Evolutionary conservation across 768 basidiomycete genomes (phyloP), one percentile per base, ranked within the genome.

Genomic region (Leucogyrophana mollusca): DNA sequence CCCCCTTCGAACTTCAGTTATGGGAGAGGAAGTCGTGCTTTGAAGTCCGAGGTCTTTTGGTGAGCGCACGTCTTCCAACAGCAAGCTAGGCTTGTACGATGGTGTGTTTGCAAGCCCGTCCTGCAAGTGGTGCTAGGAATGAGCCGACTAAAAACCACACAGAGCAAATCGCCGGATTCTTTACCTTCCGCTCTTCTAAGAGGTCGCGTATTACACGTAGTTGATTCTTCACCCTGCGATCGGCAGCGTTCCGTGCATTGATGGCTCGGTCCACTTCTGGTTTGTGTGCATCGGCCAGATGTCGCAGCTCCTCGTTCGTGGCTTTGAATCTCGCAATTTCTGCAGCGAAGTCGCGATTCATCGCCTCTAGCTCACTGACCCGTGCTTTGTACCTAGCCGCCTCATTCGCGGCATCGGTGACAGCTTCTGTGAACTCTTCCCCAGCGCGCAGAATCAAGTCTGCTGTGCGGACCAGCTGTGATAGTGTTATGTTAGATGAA

Each of bases 121-220:
- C 27, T 30, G 27, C 27, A 30, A 30, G 7, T 55, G 46, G 24
- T 27, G 47, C 5, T 53, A 51, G 25, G 53, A 45, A 35, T 50
- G 45, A 44, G 43, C 46, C 17, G 39, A 45, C 17, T 33, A 41
- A 48, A 50, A 22, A 40, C 32, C 36, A 36, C 41, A 27, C 34
- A 32, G 32, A 41, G 35, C 40, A 37, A 44, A 21, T 23, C 17
- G 35, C 20, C 35, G 36, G 27, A n/a, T 48, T 45, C 34, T 51
- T 56, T 55, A 72, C 63, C 58, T 72, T 69, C 36, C 66, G 63
- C 46, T 76, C 73, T 22, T 70, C 61, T 13, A 78, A 41, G 22
- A 80, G 58, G 47, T 73, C 68, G 32, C 62, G 55, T 44, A 79
- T 62, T 11, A 77, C 68, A 49, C 65, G 71, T 16, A 66, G 60